Evolutionary conservation across 1,139 yeast species (phyloP).

Genomic region (Lodderomyces parapsilosis): DNA sequence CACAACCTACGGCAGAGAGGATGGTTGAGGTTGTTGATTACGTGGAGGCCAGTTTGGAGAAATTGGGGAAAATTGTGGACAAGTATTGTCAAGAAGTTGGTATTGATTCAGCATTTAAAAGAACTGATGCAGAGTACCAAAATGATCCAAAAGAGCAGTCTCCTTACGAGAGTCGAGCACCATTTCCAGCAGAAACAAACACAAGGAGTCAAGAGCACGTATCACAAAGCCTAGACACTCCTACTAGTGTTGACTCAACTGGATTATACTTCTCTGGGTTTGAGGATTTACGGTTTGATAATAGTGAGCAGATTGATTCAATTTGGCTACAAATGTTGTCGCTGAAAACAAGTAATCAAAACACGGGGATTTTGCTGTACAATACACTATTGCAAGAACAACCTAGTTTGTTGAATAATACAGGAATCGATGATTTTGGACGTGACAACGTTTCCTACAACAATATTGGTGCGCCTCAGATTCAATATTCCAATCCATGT

Average conservation of each 20-base stretch:
- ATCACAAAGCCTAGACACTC: not conserved
- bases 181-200: not conserved
- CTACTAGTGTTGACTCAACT: constrained; percentile 3
- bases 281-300: constrained; percentile 24
- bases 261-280: constrained; percentile 13
- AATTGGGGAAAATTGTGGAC: constrained; percentile 7
- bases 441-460: not conserved
- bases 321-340: constrained; percentile 38
- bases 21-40: constrained; percentile 21
- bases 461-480: not conserved
- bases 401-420: not conserved
- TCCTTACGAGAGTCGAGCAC: not conserved
- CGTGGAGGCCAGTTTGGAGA: constrained; percentile 8
- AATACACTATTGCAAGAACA: not conserved
- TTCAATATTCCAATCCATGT: not conserved
- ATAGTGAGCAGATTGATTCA: constrained; percentile 36
- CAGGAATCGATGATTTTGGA: not conserved
- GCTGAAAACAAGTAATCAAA: constrained; percentile 9
- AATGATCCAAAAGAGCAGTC: not conserved
- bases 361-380: constrained; percentile 5
- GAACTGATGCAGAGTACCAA: constrained; percentile 2
- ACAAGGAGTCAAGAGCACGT: not conserved
- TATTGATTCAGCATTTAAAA: constrained; percentile 10
- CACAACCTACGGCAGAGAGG: constrained; percentile 18
- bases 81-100: constrained; percentile 12